Base-by-base conservation (phyloP, 176 grass and related monocot species). In the Pontederia paniculata region DNA sequence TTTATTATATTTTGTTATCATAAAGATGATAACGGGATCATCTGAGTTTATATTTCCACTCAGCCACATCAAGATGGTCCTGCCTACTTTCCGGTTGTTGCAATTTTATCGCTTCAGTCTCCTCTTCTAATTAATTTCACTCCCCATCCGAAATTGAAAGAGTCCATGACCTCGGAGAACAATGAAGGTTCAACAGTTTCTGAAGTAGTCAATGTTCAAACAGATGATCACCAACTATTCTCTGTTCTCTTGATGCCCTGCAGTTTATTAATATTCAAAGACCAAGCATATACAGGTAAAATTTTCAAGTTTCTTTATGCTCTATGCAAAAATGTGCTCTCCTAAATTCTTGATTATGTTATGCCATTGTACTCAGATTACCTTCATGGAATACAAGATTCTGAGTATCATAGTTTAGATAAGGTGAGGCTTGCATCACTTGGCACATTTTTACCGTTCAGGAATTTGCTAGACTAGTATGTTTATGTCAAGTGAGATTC, bases 331-430 rank as follows among this genome's bases (percentile, higher is more conserved):
- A 9, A 1, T 41, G 45, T 66, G 12, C 45, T 70, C 45, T 13
- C 58, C 42, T 20, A 41, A 16, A 44, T 16, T 10, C 28, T 42
- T 17, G 50, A 55, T 66, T 55, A 74, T 9, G 72, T 45, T 50
- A 59, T 67, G 52, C 51, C 48, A 14, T 37, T 59, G 18, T 48
- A 15, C 49, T 58, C 82, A 97, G 91, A 87, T n/a, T 87, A 84
- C 65, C 58, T 97, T 49, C 91, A 97, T 54, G 86, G 91, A 5
- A 97, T 97, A 79, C 70, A 79, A 84, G 91, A 90, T 44, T 78
- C 43, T 45, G 77, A 79, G 23, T 57, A 81, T 19, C 86, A 81
- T 60, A 87, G 68, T 59, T 55, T 90, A 13, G 71, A 87, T 54
- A 87, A 84, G 91, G 91, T 89, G 57, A 71, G 74, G 68, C 46